These are phyloP conservation scores for Metschnikowia henanensis DNA, from an alignment of 805 yeast genomes.

Conservation along the genomic window DNA sequence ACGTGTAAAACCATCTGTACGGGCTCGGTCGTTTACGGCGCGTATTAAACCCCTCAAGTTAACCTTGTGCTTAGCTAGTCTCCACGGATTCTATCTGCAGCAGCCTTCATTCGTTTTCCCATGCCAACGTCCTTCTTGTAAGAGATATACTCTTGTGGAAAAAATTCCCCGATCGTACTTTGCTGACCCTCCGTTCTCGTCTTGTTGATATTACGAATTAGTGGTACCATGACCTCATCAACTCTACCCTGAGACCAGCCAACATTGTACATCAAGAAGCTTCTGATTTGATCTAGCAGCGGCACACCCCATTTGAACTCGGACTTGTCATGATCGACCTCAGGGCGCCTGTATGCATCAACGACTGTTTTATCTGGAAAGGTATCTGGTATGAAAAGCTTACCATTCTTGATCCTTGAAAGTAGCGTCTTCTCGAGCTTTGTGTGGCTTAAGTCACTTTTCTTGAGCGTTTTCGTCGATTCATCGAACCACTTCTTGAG, in stretches of 20 bases:
- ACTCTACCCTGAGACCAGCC: conserved; percentile 80
- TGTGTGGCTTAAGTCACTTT: conserved; percentile 38
- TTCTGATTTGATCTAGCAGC: conserved; percentile 73
- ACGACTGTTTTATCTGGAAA: conserved; percentile 73
- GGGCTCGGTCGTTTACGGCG: too few species aligned
- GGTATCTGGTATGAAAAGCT: conserved; percentile 51
- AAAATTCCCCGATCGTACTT: conserved; percentile 63
- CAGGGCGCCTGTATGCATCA: conserved; percentile 77
- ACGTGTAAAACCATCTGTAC: too few species aligned
- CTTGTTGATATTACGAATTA: conserved; percentile 75
- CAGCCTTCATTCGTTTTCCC: conserved; percentile 63
- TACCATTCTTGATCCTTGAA: conserved; percentile 52
- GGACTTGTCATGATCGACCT: conserved; percentile 79
- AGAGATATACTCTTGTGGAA: conserved; percentile 56
- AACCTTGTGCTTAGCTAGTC: conserved; percentile 3
- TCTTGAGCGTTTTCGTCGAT: conserved; percentile 37
- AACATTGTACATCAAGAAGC: conserved; percentile 64
- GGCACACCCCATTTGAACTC: conserved; percentile 90
- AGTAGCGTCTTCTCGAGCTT: conserved; percentile 59
- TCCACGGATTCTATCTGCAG: conserved; percentile 48
- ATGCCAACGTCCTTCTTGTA: conserved; percentile 45
- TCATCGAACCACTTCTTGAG: conserved; percentile 59
- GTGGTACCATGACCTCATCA: conserved; percentile 83
- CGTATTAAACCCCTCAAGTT: too few species aligned
- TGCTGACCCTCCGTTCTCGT: conserved; percentile 56